Conservation (phyloP, 2,329 filamentous ascomycete species). For the Aspergillus intermedius region DNA sequence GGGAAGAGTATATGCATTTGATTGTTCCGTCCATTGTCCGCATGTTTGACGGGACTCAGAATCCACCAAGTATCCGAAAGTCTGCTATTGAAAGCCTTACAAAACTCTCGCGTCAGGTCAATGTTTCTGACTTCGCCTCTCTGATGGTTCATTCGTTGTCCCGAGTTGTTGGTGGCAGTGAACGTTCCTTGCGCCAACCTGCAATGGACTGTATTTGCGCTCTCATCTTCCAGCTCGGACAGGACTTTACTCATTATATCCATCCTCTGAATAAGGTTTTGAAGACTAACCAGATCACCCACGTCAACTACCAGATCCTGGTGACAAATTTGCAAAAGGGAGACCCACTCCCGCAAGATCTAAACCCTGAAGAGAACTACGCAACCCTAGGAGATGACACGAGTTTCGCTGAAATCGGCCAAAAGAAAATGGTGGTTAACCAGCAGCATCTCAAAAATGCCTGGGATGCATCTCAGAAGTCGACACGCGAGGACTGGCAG, state of each 20-base stretch:
- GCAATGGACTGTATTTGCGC: slow-evolving; percentile 92
- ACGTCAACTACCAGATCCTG: slow-evolving; percentile 86
- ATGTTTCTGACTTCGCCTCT: slow-evolving; percentile 92
- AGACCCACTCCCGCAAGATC: slow-evolving; percentile 87
- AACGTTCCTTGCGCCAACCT: slow-evolving; percentile 66
- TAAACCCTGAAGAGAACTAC: slow-evolving; percentile 80
- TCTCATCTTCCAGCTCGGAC: slow-evolving; percentile 89
- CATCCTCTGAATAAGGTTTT: slow-evolving; percentile 86
- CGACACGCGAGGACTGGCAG: slow-evolving; percentile 97
- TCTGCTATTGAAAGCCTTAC: slow-evolving; percentile 91
- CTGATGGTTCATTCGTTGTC: slow-evolving; percentile 93
- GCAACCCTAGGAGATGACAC: slow-evolving; percentile 72
- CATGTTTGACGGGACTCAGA: slow-evolving; percentile 83
- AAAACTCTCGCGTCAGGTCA: slow-evolving; percentile 90
- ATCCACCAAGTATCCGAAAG: slow-evolving; percentile 72
- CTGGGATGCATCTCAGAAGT: slow-evolving; percentile 95
- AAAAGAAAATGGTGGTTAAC: slow-evolving; percentile 94
- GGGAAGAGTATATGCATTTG: slow-evolving; percentile 98
- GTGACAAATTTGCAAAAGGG: slow-evolving; percentile 90
- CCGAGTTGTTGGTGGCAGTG: slow-evolving; percentile 67
- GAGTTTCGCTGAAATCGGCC: slow-evolving; percentile 72
- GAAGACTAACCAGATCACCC: slow-evolving; percentile 70
- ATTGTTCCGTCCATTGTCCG: slow-evolving; percentile 94
- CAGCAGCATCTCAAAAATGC: slow-evolving; percentile 94
- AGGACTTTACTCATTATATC: slow-evolving; percentile 91